Evolutionary conservation across 148 eudicot species (phyloP).

Genomic region (Rhododendron ferrugineum): DNA sequence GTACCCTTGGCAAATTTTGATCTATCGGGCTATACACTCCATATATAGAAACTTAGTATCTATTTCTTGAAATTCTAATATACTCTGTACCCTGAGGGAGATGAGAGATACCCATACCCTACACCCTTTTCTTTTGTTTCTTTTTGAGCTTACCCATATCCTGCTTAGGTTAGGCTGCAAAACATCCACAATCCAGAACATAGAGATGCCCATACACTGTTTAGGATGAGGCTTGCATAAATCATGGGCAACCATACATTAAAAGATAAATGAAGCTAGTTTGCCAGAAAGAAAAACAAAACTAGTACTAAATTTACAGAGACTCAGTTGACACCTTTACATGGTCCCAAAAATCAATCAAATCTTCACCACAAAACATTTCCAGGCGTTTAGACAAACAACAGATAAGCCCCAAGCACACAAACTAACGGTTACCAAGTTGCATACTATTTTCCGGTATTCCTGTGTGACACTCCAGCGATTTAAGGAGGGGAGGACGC

Average conservation of each 20-base stretch:
- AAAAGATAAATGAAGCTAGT: not conserved
- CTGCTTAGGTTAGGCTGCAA: not conserved
- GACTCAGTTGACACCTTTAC: not conserved
- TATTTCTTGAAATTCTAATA: not conserved
- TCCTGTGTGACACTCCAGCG: not conserved
- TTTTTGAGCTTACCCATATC: not conserved
- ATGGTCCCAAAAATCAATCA: not conserved
- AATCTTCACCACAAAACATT: conserved; percentile 2
- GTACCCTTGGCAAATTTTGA: not conserved
- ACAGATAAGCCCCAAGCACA: not conserved
- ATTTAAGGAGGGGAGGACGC: not conserved
- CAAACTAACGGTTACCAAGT: not conserved
- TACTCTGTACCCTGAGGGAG: not conserved
- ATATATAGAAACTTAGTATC: not conserved
- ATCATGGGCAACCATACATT: not conserved
- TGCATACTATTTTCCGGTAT: not conserved
- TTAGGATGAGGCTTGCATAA: not conserved
- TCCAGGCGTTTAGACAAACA: not conserved
- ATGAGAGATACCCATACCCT: not conserved
- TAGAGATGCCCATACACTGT: not conserved
- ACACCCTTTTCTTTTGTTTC: not conserved
- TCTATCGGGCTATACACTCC: not conserved
- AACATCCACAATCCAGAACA: not conserved
- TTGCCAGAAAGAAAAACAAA: not conserved
- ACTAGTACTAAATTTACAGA: not conserved